Evolutionary conservation across 139 green algal genomes (phyloP).

Genomic region (Micractinium conductrix): DNA sequence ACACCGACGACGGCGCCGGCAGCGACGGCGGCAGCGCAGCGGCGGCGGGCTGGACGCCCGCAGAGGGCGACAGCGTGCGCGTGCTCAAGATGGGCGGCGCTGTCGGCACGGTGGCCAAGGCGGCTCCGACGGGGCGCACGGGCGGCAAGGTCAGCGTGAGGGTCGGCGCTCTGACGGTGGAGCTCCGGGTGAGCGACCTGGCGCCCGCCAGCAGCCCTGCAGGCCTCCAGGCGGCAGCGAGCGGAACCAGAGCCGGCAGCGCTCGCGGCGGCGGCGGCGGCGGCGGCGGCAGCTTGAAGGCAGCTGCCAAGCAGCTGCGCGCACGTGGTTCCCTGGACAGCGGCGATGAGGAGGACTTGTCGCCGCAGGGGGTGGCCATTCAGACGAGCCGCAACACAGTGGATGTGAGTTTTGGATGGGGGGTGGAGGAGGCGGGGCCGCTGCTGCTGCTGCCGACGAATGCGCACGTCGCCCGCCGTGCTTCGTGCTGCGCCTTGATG

Average conservation of each 20-base stretch:
- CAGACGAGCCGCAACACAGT: conserved; percentile 57
- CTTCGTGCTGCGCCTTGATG: too few relatives aligned
- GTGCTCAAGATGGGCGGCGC: conserved; percentile 52
- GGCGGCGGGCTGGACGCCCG: conserved; percentile 27
- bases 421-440: too few relatives aligned
- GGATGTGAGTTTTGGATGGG: too few relatives aligned
- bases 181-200: conserved; percentile 36
- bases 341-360: background rate
- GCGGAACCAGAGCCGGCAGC: background rate
- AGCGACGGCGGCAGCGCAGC: background rate
- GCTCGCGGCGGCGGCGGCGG: background rate
- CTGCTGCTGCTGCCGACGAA: too few relatives aligned
- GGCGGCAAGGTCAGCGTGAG: conserved; percentile 41
- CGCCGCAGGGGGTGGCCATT: conserved; percentile 21
- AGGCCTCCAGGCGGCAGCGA: background rate
- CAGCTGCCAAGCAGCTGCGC: conserved; percentile 7
- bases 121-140: background rate
- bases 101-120: conserved; percentile 24
- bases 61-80: conserved; percentile 31
- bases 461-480: too few relatives aligned
- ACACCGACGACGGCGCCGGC: background rate
- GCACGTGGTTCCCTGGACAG: background rate
- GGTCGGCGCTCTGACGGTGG: conserved; percentile 41
- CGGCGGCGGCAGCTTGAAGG: background rate
- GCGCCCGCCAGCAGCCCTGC: conserved; percentile 2